These are phyloP conservation scores for Ogataea zsoltii DNA, from an alignment of 805 yeast species.

Conservation along the genomic window DNA sequence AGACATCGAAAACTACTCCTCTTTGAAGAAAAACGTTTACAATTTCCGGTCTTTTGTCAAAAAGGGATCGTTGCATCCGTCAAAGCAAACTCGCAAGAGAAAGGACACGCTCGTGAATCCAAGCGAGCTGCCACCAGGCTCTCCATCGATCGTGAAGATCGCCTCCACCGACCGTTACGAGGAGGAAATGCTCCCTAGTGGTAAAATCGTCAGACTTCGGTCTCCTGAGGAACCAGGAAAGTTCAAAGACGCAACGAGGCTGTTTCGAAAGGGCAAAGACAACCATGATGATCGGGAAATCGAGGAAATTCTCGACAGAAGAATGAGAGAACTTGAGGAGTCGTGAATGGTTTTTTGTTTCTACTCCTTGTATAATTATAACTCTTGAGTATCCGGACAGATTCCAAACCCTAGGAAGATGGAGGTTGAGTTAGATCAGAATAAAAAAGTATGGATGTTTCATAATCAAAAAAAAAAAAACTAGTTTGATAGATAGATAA, in stretches of 20 bases:
- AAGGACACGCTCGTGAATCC: conserved; percentile 48
- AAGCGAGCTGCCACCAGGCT: conserved; percentile 53
- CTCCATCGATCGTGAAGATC: conserved; percentile 36
- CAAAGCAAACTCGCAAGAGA: conserved; percentile 43
- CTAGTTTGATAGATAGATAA: too few relatives aligned
- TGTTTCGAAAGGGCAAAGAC: conserved; percentile 36
- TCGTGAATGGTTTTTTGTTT: not conserved
- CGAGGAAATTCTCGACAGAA: conserved; percentile 38
- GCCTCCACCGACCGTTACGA: conserved; percentile 40
- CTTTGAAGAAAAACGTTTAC: conserved; percentile 18
- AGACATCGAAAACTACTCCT: conserved; percentile 23
- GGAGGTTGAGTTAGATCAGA: too few relatives aligned
- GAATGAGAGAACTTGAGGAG: conserved; percentile 4
- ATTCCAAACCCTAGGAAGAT: too few relatives aligned
- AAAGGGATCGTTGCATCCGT: conserved; percentile 37
- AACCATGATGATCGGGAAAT: conserved; percentile 54
- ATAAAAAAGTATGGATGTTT: too few relatives aligned
- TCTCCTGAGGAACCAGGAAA: conserved; percentile 26
- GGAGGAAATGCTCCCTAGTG: conserved; percentile 72
- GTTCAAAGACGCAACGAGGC: conserved; percentile 12
- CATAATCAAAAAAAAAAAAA: not conserved
- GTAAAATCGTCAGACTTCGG: conserved; percentile 53
- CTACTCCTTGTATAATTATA: too few relatives aligned
- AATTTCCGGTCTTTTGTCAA: conserved; percentile 32
- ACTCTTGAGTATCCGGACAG: too few relatives aligned